Percentiles rank a stretch among this genome's conserved stretches.
These are phyloP conservation scores for Talaromyces islandicus DNA, from an alignment of 2,329 filamentous ascomycete genomes.

Conservation along the genomic window DNA sequence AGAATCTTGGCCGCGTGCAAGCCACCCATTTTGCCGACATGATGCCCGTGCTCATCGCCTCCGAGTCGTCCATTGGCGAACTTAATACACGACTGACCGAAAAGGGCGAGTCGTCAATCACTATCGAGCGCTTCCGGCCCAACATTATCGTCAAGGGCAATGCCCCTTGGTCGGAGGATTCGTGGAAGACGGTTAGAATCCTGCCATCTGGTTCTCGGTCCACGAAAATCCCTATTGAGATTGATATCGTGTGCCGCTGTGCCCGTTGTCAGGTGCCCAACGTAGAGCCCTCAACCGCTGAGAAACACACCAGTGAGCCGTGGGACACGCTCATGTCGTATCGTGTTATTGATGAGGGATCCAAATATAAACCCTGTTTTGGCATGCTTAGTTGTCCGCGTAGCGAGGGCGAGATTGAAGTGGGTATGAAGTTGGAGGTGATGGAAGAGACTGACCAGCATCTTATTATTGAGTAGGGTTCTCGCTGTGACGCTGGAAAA, in stretches of 20 bases:
- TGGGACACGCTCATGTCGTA: constrained; percentile 60
- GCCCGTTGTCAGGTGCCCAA: constrained; percentile 59
- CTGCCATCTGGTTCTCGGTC: background rate
- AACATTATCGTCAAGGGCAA: constrained; percentile 56
- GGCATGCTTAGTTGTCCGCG: constrained; percentile 60
- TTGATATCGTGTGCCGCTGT: constrained; percentile 56
- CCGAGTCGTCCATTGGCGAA: constrained; percentile 51
- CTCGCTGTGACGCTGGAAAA: too few relatives aligned
- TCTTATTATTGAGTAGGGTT: constrained; percentile 41
- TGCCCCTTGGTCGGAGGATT: constrained; percentile 57
- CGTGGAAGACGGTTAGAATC: constrained; percentile 53
- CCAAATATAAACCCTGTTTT: constrained; percentile 61
- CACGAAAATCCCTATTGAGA: constrained; percentile 29
- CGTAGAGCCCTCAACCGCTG: constrained; percentile 57
- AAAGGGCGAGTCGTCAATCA: constrained; percentile 43
- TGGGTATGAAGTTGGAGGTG: constrained; percentile 56
- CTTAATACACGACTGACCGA: constrained; percentile 48
- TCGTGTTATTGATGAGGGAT: constrained; percentile 53
- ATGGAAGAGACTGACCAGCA: constrained; percentile 53
- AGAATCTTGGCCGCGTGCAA: constrained; percentile 49
- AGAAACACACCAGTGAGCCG: constrained; percentile 53
- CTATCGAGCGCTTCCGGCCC: constrained; percentile 57
- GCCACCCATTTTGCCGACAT: constrained; percentile 56
- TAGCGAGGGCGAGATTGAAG: constrained; percentile 47
- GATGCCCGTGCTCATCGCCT: constrained; percentile 52